Conservation (phyloP, 495 filamentous ascomycete species). For the Penicillium herquei region DNA sequence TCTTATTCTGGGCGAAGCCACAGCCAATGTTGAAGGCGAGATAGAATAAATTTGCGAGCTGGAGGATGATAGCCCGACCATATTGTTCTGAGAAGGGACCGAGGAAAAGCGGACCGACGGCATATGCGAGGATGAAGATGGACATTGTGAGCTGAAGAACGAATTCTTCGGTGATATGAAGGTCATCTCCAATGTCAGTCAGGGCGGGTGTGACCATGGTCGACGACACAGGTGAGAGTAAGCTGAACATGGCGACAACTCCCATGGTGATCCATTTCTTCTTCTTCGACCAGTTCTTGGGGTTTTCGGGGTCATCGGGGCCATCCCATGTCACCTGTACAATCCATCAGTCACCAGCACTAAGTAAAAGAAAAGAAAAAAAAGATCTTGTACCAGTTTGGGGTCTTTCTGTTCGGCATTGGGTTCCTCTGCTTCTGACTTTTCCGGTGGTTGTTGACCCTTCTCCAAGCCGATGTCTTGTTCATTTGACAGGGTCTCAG, state of each 20-base stretch:
- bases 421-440: too few relatives aligned
- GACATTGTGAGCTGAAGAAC: conserved; percentile 62
- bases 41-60: conserved; percentile 64
- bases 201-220: conserved; percentile 74
- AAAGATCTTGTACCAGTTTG: too few relatives aligned
- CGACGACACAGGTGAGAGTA: conserved; percentile 70
- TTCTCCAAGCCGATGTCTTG: too few relatives aligned
- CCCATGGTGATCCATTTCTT: conserved; percentile 64
- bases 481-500: too few relatives aligned
- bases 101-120: conserved; percentile 65
- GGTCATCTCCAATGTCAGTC: conserved; percentile 52
- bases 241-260: conserved; percentile 60
- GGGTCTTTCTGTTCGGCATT: too few relatives aligned
- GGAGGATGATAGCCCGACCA: conserved; percentile 62
- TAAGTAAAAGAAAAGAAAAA: too few relatives aligned
- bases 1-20: conserved; percentile 49
- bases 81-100: conserved; percentile 75
- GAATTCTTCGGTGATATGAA: conserved; percentile 57
- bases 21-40: conserved; percentile 58
- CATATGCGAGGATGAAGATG: conserved; percentile 74
- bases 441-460: too few relatives aligned
- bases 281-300: conserved; percentile 54
- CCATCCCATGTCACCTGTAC: conserved; percentile 52
- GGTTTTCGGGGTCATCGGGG: conserved; percentile 56
- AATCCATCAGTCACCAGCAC: background rate